These are phyloP conservation scores for Polygonum aviculare DNA, from an alignment of 148 eudicot genomes.

Conservation along the genomic window DNA sequence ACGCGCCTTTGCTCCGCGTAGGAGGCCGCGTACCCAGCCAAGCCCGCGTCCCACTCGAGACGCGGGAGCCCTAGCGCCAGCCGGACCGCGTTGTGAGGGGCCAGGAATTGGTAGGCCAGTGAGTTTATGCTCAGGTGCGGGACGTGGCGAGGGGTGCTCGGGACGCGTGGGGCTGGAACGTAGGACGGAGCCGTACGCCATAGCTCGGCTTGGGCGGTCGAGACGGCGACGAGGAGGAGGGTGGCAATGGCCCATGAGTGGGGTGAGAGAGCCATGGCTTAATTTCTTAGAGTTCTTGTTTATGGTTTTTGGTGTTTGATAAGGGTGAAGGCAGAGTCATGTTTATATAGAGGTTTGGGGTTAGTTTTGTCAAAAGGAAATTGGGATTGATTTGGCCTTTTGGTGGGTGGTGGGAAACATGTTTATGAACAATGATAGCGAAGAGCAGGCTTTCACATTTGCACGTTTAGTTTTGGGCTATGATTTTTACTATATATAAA, in stretches of 20 bases:
- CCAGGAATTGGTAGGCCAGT: slow-evolving; percentile 18
- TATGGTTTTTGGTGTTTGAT: not conserved
- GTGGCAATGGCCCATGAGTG: not conserved
- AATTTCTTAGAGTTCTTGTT: not conserved
- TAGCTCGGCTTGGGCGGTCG: not conserved
- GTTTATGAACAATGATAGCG: not conserved
- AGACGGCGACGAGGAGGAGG: not conserved
- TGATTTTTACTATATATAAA: not conserved
- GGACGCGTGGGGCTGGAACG: not conserved
- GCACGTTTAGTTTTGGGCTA: not conserved
- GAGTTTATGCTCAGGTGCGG: not conserved
- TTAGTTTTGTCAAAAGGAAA: not conserved
- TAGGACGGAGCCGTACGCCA: not conserved
- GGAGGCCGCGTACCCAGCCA: slow-evolving; percentile 20
- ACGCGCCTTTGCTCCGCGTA: slow-evolving; percentile 14
- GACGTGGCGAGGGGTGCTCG: not conserved
- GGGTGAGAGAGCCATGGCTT: not conserved
- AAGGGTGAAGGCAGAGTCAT: not conserved
- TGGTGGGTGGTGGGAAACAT: not conserved
- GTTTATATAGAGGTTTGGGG: not conserved
- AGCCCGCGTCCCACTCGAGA: slow-evolving; percentile 11
- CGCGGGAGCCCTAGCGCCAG: slow-evolving; percentile 18
- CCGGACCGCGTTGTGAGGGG: slow-evolving; percentile 20
- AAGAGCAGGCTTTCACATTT: not conserved
- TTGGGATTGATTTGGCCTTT: not conserved